Conservation (phyloP, 352 stramenopile species). For the Globisporangium echinulatum region DNA sequence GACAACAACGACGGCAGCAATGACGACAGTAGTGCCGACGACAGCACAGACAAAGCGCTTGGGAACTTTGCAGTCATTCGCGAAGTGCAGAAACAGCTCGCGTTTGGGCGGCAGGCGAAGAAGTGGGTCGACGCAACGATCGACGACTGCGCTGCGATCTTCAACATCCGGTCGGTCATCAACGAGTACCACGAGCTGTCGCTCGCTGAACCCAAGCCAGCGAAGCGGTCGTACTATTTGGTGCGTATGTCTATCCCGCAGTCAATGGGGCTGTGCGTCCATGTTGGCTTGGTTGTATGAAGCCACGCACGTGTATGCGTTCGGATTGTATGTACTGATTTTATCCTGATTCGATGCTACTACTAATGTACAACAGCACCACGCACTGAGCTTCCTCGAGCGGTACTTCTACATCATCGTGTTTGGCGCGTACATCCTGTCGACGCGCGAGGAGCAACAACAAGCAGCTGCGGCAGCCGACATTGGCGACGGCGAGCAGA, state of each 20-base stretch:
- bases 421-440: constrained; percentile 79
- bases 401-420: constrained; percentile 88
- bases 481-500: constrained; percentile 12
- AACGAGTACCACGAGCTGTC: constrained; percentile 74
- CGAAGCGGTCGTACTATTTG: constrained; percentile 76
- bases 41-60: constrained; percentile 10
- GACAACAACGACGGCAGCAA: constrained; percentile 1
- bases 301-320: neutral
- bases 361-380: constrained; percentile 30
- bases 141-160: constrained; percentile 59
- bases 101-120: constrained; percentile 52
- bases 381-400: constrained; percentile 81
- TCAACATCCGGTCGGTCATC: constrained; percentile 79
- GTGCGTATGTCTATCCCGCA: constrained; percentile 12
- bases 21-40: neutral
- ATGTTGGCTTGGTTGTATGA: too few relatives aligned
- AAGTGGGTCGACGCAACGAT: constrained; percentile 70
- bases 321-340: neutral
- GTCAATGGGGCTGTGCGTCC: too few relatives aligned
- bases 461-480: neutral
- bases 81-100: constrained; percentile 49
- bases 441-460: neutral
- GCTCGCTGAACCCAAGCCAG: constrained; percentile 63
- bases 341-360: neutral
- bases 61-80: constrained; percentile 70